phyloP scores from a whole-genome alignment of 202 grass and related monocot species.

The Carex sylvatica region DNA sequence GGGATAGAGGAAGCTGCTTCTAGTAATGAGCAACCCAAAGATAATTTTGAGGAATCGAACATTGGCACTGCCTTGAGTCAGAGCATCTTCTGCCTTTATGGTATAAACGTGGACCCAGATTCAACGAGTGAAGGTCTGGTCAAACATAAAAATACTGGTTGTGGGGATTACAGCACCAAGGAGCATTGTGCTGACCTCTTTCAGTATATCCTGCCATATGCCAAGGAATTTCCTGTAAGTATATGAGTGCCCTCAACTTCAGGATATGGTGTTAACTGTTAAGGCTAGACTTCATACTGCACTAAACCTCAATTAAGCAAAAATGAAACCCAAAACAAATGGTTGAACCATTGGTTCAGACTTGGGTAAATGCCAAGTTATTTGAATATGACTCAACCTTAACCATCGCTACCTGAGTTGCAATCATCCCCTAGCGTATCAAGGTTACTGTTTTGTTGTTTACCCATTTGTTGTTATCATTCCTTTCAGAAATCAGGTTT shows the following conservation, averaged over 20 bases:
- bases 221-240: constrained; percentile 82
- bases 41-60: constrained; percentile 60
- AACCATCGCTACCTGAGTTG: too few species aligned
- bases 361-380: too few species aligned
- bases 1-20: constrained; percentile 40
- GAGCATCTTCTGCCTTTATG: constrained; percentile 91
- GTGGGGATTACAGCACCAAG: constrained; percentile 88
- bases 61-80: constrained; percentile 85
- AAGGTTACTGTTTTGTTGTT: too few species aligned
- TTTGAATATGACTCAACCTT: too few species aligned
- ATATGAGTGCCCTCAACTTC: constrained; percentile 10
- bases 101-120: constrained; percentile 81
- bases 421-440: too few species aligned
- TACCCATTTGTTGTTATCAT: background rate
- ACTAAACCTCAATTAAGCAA: too few species aligned
- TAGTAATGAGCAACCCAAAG: constrained; percentile 21
- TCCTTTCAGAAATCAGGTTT: constrained; percentile 72
- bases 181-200: constrained; percentile 96
- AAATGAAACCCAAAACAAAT: too few species aligned
- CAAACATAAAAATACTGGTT: constrained; percentile 80
- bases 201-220: constrained; percentile 90
- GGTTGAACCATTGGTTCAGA: too few species aligned
- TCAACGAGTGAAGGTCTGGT: constrained; percentile 76
- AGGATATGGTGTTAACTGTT: too few species aligned
- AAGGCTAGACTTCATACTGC: too few species aligned